These are phyloP conservation scores for Emericellopsis cladophorae DNA, from an alignment of 2,329 filamentous ascomycete species.

Conservation along the genomic window DNA sequence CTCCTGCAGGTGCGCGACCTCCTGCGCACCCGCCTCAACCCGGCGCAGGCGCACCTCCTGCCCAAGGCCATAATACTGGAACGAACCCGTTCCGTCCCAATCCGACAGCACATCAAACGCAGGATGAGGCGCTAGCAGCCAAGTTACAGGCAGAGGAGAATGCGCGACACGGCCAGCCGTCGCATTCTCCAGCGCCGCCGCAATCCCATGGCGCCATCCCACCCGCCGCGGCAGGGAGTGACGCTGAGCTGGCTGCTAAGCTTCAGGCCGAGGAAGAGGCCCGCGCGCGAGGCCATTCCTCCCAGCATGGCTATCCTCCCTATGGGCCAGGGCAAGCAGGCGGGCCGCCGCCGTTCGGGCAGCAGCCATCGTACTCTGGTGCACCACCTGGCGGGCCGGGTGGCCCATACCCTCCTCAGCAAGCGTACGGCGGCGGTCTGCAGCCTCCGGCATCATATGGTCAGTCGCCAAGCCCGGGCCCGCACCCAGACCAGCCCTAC, in stretches of 20 bases:
- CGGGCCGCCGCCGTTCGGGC: not conserved
- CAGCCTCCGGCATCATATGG: not conserved
- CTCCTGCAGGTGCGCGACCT: not conserved
- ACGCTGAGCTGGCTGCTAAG: conserved; percentile 2
- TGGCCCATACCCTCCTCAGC: conserved; percentile 1
- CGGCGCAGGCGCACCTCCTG: no score
- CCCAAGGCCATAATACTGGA: not conserved
- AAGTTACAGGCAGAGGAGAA: conserved; percentile 1
- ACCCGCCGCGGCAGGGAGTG: not conserved
- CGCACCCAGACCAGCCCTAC: not conserved
- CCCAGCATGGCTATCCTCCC: not conserved
- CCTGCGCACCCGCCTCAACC: not conserved
- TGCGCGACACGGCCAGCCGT: not conserved
- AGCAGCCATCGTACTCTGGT: not conserved
- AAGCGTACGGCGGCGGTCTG: not conserved
- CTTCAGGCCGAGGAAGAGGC: conserved; percentile 1
- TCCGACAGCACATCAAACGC: not conserved
- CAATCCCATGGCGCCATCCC: not conserved
- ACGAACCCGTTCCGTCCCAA: not conserved
- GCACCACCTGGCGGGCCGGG: not conserved
- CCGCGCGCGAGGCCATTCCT: not conserved
- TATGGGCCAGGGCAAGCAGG: not conserved
- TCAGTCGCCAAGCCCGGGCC: not conserved
- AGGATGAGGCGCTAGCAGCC: conserved; percentile 1
- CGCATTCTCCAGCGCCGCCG: not conserved